Evolutionary conservation across 164 flowering plant genomes (phyloP), one percentile per base, ranked within the genome.

Genomic region (Chloranthus sessilifolius): DNA sequence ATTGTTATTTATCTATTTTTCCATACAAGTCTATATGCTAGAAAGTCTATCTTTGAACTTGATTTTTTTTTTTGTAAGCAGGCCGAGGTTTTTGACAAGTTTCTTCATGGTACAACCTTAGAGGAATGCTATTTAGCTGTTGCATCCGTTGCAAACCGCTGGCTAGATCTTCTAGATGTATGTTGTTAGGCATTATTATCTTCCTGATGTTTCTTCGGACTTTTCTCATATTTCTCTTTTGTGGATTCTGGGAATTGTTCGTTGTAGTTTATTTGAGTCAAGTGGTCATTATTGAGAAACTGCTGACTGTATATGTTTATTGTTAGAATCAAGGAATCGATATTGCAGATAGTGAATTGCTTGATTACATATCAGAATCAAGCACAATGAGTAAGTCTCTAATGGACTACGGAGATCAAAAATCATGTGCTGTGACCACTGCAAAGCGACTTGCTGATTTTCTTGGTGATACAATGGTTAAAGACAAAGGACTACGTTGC

Each of bases 121-220:
- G 95, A 85, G 61, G 97, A 89, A 69, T 94, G 99, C 71, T 94
- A 94, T 66, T 73, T 79, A 27, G 84, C 85, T 49, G 99, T 94
- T 64, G 96, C 97, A 60, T 57, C 90, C 61, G 88, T 94, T 56
- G 99, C 97, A 38, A 80, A 94, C 56, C 74, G 90, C 37, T 94
- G 99, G 99, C 99, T 94, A 65, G 99, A 94, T 71, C 94, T 94
- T 63, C 87, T 94, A 33, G 99, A 94, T 73, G 99, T 92, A 80
- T 52, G 90, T 47, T n/a, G 47, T 50, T n/a, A n/a, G n/a, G n/a
- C n/a, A n/a, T 27, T 31, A 35, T 25, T 38, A 12, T 50, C 20
- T 54, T 45, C 8, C 34, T 29, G 7, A 28, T 47, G 21, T 5
- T 28, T 14, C 29, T 22, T 47, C 12, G 14, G 29, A n/a, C 7